Base-by-base conservation (phyloP, 2,329 filamentous ascomycete genomes). In the Penicillium hesseltinei region DNA sequence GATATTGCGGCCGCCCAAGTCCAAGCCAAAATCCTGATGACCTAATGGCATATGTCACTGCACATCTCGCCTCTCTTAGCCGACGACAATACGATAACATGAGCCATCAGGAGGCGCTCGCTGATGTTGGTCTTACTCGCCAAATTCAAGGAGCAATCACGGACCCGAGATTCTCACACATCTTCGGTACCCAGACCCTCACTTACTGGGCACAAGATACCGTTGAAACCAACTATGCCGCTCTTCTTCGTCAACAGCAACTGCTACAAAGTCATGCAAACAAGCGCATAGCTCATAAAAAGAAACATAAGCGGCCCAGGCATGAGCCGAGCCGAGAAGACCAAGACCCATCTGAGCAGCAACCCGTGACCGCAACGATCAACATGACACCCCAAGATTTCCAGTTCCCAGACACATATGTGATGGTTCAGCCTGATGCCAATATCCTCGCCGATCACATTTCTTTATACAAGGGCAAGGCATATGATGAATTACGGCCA, bases 11-110 rank as follows among this genome's bases (percentile, higher is more conserved):
- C 46, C 54, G 46, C 47, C 39, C 38, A 35, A 44, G 19, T 45
- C 47, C 47, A 44, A 42, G 11, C 29, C 46, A 31, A 38, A 56
- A 51, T 46, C 46, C 38, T 27, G 53, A 56, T 17, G 53, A 56
- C 47, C 45, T 49, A 21, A 51, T 56, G 45, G 36, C 38, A 21
- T 56, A 50, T 56, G 36, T 51, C 39, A n/a, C 53, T 33, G 45
- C 10, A 13, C 46, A 51, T 51, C 49, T 46, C 29, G 46, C 39
- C 47, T 36, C 29, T 45, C 38, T 46, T 15, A 43, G 23, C 36
- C 39, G 15, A 35, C 29, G 13, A 39, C 42, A 19, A 39, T 47
- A 29, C 25, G 27, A 56, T 46, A 42, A 51, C 15, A 42, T 51
- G 25, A 8, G n/a, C 17, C 36, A 19, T 17, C 8, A 50, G 17